Evolutionary conservation across 768 basidiomycete species (phyloP), one percentile per base, ranked within the genome.

Genomic region (Tephrocybe sp.): DNA sequence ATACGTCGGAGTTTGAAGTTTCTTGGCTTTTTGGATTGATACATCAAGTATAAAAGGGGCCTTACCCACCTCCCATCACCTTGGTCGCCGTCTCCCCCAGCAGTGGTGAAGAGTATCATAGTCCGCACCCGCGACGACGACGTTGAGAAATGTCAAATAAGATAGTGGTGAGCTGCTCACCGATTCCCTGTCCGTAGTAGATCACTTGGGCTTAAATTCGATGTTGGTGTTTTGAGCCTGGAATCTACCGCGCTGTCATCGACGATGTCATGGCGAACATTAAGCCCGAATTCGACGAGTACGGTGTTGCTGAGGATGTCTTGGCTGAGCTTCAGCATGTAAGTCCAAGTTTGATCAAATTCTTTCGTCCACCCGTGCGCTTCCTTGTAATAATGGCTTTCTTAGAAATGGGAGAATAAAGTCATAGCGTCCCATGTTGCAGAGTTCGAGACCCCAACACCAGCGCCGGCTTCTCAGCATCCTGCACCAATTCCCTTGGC

Each of bases 231-330:
- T 72, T 79, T 82, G 85, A 95, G 93, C 93, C 93, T 66, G 64
- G 71, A 60, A 89, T 92, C 62, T 99, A 99, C 72, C 90, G 96
- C 58, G 69, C 83, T 53, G 89, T 99, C 71, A 98, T 99, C 73
- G 93, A 97, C 83, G 93, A 98, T 72, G 95, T 98, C 59, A 88
- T 98, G 61, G 71, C 73, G 26, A 76, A 79, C 60, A 90, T 96
- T 75, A 91, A 90, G 73, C 75, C 84, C 69, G 95, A 98, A 67
- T 99, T 98, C 72, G 95, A 98, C 67, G 93, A 96, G 66, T 94
- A 90, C 63, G 97, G 97, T 55, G 89, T 99, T 57, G 79, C 85
- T 65, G 89, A 98, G 67, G 91, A 93, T 17, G 87, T 98, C 51
- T 76, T 98, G 41, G 84, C 85, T 59, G 88, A 92, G 45, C 75